Conservation (phyloP, 768 basidiomycete species). For the Amylocystis lapponica region DNA sequence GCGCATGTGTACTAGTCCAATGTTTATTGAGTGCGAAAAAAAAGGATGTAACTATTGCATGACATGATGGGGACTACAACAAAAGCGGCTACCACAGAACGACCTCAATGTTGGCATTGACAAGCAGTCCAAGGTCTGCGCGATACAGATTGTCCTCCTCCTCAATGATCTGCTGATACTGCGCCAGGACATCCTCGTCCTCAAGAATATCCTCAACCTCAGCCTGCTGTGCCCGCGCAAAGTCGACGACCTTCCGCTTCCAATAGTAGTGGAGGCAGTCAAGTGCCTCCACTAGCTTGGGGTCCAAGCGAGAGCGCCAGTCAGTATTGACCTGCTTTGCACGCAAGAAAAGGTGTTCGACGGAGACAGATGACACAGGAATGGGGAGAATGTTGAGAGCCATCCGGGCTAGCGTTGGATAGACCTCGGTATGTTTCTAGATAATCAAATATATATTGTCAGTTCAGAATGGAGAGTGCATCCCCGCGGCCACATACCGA, state of each 20-base stretch:
- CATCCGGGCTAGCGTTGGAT: constrained; percentile 6
- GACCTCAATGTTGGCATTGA: too few relatives aligned
- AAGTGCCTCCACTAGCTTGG: constrained; percentile 6
- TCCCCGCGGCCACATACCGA: too few relatives aligned
- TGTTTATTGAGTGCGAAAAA: too few relatives aligned
- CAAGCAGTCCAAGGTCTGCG: too few relatives aligned
- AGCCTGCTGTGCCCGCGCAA: not conserved
- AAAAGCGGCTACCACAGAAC: too few relatives aligned
- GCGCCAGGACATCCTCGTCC: too few relatives aligned
- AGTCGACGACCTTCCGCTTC: constrained; percentile 2
- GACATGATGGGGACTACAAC: too few relatives aligned
- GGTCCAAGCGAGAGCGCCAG: not conserved
- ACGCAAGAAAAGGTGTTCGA: constrained; percentile 12
- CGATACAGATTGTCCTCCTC: constrained; percentile 1
- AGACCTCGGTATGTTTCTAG: not conserved
- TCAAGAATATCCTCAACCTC: constrained; percentile 9
- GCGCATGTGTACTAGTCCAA: too few relatives aligned
- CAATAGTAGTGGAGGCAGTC: constrained; percentile 9
- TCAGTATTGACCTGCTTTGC: constrained; percentile 3
- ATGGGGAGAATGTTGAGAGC: constrained; percentile 9
- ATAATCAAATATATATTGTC: not conserved
- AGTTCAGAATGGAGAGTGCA: not conserved
- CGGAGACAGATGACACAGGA: constrained; percentile 11
- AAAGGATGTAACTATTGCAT: too few relatives aligned
- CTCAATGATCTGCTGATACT: not conserved